These are phyloP conservation scores for Castanospermum australe DNA, from an alignment of 306 rosid genomes.

Conservation along the genomic window DNA sequence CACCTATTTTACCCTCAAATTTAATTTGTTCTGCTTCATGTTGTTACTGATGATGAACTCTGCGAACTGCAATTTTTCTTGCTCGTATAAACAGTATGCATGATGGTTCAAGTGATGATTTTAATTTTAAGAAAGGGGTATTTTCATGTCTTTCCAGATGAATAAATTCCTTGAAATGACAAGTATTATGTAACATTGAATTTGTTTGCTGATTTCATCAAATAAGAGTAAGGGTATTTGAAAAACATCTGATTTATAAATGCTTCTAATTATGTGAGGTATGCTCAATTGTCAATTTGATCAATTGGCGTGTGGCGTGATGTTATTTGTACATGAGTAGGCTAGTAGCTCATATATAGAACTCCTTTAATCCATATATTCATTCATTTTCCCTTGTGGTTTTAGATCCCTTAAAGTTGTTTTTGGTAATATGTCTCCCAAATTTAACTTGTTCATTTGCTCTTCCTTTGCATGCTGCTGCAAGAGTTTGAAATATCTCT, in stretches of 20 bases:
- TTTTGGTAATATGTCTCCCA: not conserved
- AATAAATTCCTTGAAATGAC: conserved; percentile 8
- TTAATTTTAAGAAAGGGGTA: not conserved
- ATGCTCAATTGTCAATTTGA: not conserved
- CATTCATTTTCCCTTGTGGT: not conserved
- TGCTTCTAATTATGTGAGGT: not conserved
- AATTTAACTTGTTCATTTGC: conserved; percentile 5
- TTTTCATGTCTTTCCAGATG: not conserved
- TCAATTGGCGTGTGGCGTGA: not conserved
- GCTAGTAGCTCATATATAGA: not conserved
- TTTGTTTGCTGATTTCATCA: not conserved
- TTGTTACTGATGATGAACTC: not conserved
- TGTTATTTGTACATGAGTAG: not conserved
- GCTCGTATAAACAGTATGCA: not conserved
- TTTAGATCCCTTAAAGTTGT: not conserved
- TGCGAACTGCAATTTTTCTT: not conserved
- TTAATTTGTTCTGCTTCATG: not conserved
- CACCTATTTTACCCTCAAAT: not conserved
- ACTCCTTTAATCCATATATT: not conserved
- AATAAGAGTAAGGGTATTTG: not conserved
- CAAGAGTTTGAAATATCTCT: not conserved
- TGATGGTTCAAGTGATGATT: not conserved
- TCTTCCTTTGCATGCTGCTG: not conserved
- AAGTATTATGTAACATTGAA: not conserved
- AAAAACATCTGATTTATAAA: not conserved